phyloP scores from a whole-genome alignment of 345 rosid genomes.

The Moricandia arvensis region DNA sequence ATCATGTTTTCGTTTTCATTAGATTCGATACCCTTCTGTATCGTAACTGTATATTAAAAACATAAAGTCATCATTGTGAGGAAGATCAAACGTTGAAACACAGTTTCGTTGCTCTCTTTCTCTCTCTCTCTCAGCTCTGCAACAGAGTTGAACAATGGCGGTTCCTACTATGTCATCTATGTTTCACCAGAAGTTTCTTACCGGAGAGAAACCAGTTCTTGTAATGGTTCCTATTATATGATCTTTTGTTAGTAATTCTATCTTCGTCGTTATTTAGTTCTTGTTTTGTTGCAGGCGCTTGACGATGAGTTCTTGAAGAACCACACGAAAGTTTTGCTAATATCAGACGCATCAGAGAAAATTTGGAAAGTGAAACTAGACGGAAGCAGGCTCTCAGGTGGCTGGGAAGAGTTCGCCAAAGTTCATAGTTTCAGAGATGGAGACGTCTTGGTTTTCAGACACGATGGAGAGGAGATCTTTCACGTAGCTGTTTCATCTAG shows the following conservation, averaged over 20 bases:
- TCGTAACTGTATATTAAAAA: not conserved
- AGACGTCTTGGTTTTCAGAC: slow-evolving; percentile 24
- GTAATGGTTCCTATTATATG: slow-evolving; percentile 9
- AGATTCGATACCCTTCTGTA: not conserved
- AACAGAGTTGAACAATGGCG: slow-evolving; percentile 21
- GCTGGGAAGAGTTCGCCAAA: slow-evolving; percentile 31
- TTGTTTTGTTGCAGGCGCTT: slow-evolving; percentile 12
- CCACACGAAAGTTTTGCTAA: slow-evolving; percentile 22
- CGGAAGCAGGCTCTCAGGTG: slow-evolving; percentile 8
- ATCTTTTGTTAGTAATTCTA: not conserved
- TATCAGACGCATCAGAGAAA: slow-evolving; percentile 3
- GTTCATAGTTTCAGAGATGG: slow-evolving; percentile 5
- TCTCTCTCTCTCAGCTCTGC: too few species aligned
- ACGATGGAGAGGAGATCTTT: slow-evolving; percentile 24
- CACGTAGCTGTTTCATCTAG: slow-evolving; percentile 15
- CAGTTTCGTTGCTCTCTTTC: not conserved
- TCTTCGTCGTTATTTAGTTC: not conserved
- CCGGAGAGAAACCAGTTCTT: slow-evolving; percentile 21
- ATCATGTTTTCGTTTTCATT: not conserved
- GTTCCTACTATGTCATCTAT: not conserved
- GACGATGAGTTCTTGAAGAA: slow-evolving; percentile 16
- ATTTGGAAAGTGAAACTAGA: slow-evolving; percentile 23
- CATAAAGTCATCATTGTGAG: not conserved
- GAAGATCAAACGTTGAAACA: not conserved
- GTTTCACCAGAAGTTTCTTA: not conserved